Percentiles rank a stretch among this genome's conserved stretches.
These are phyloP conservation scores for Barnettozyma vustinii DNA, from an alignment of 805 yeast genomes.

Conservation along the genomic window DNA sequence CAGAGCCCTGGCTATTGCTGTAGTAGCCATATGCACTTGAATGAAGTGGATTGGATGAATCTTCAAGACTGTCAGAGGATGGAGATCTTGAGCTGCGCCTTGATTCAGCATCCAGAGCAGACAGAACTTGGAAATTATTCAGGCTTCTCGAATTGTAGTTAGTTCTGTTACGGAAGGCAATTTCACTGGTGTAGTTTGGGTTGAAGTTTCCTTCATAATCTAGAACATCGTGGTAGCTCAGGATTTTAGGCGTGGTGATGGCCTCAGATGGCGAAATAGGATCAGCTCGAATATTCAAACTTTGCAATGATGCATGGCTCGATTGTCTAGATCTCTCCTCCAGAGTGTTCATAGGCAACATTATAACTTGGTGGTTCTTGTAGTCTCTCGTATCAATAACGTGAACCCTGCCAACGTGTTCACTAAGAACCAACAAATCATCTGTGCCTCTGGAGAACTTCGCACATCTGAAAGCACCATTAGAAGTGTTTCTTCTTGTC, in stretches of 20 bases:
- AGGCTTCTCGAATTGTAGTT: conserved; percentile 18
- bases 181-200: background rate
- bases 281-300: background rate
- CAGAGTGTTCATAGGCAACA: conserved; percentile 43
- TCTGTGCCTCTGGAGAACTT: conserved; percentile 63
- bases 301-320: conserved; percentile 7
- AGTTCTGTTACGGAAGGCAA: conserved; percentile 4
- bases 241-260: conserved; percentile 17
- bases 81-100: background rate
- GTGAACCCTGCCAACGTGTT: conserved; percentile 85
- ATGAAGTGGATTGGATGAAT: conserved; percentile 3
- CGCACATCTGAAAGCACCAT: conserved; percentile 64
- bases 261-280: background rate
- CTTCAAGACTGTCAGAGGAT: conserved; percentile 10
- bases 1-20: conserved; percentile 7
- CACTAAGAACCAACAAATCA: conserved; percentile 71
- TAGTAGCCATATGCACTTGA: background rate
- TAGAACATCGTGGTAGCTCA: conserved; percentile 22
- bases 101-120: conserved; percentile 20
- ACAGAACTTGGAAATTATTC: conserved; percentile 22
- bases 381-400: conserved; percentile 73
- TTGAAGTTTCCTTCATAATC: conserved; percentile 15
- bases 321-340: conserved; percentile 3
- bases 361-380: conserved; percentile 68
- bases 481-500: conserved; percentile 47